A percentile compares a stretch with the other conserved stretches of the same genome.
These are phyloP conservation scores for Colletotrichum graminicola DNA, from an alignment of 2,329 filamentous ascomycete species.

Conservation along the genomic window DNA sequence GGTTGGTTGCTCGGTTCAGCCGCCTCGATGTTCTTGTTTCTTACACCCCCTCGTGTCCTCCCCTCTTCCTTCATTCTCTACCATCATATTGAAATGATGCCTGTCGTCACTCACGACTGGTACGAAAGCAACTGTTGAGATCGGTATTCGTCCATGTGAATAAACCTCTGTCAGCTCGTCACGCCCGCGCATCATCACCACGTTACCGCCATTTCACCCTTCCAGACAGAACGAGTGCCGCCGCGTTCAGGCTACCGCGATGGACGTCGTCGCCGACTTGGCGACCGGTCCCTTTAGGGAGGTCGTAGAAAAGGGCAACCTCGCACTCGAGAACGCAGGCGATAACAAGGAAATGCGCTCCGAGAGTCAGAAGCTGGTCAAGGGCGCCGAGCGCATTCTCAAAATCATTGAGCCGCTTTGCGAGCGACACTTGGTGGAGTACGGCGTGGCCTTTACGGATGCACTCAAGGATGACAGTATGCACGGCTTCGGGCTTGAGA, in stretches of 20 bases:
- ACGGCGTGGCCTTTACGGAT: conserved; percentile 62
- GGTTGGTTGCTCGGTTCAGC: conserved; percentile 24
- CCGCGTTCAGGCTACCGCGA: conserved; percentile 41
- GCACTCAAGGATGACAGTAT: conserved; percentile 67
- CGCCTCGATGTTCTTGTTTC: conserved; percentile 3
- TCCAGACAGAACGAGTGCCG: not conserved
- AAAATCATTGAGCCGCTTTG: conserved; percentile 66
- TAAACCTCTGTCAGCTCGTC: not conserved
- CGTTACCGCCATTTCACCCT: not conserved
- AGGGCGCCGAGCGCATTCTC: conserved; percentile 62
- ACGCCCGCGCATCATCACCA: not conserved
- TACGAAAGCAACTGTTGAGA: not conserved
- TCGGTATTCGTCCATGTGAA: not conserved
- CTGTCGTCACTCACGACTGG: not conserved
- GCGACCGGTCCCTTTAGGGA: conserved; percentile 65
- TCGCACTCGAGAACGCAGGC: conserved; percentile 61
- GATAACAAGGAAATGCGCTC: conserved; percentile 62
- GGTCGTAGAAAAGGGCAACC: conserved; percentile 64
- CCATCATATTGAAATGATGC: not conserved
- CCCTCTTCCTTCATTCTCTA: not conserved
- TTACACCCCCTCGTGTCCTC: not conserved
- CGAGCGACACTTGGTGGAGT: conserved; percentile 61
- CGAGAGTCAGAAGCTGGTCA: conserved; percentile 61
- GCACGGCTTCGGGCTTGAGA: conserved; percentile 33
- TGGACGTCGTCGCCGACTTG: conserved; percentile 58